Percentiles rank a stretch among this genome's conserved stretches.
These are phyloP conservation scores for Pelargonium nanum DNA, from an alignment of 345 rosid genomes.

Conservation along the genomic window DNA sequence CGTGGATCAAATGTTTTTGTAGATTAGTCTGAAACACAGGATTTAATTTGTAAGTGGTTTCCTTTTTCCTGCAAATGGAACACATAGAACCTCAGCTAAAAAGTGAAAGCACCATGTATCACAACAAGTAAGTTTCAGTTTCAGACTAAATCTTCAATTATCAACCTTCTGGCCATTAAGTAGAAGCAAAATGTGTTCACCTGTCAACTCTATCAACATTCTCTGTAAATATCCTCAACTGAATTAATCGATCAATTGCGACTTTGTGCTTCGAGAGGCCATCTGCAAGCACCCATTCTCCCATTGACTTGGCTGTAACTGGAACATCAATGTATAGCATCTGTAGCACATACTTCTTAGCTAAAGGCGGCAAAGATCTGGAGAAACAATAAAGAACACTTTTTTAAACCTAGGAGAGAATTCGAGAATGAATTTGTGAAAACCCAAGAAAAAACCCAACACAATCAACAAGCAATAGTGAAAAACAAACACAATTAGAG, in stretches of 20 bases:
- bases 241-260: slow-evolving; percentile 65
- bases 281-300: slow-evolving; percentile 75
- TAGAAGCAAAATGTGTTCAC: not conserved
- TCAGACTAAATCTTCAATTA: too few species aligned
- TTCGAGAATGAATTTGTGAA: not conserved
- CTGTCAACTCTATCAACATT: slow-evolving; percentile 35
- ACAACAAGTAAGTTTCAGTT: not conserved
- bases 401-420: too few species aligned
- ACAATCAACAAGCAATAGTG: not conserved
- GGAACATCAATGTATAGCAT: slow-evolving; percentile 51
- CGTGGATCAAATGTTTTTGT: slow-evolving; percentile 54
- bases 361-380: slow-evolving; percentile 86
- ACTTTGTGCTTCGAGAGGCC: slow-evolving; percentile 70
- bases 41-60: slow-evolving; percentile 54
- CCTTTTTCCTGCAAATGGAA: slow-evolving; percentile 49
- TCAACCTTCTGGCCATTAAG: too few species aligned
- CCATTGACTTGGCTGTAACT: slow-evolving; percentile 39
- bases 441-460: not conserved
- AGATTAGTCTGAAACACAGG: slow-evolving; percentile 69
- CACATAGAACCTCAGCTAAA: not conserved
- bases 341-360: slow-evolving; percentile 75
- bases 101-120: not conserved
- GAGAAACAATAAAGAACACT: not conserved
- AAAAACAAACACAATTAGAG: not conserved
- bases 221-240: slow-evolving; percentile 53